These are phyloP conservation scores for Schwanniomyces pseudopolymorphus DNA, from an alignment of 805 yeast species.

Conservation along the genomic window DNA sequence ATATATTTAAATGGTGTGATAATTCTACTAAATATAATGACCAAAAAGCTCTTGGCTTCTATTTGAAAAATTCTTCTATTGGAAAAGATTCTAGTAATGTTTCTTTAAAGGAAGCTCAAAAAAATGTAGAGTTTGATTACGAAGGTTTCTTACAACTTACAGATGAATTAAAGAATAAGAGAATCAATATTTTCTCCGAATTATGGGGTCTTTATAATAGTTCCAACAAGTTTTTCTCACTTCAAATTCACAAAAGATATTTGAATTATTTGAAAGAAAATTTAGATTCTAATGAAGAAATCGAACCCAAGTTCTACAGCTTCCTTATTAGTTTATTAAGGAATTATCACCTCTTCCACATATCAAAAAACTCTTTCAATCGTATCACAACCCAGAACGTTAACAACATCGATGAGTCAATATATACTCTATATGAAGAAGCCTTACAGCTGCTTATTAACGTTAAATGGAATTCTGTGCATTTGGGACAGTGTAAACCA, in stretches of 20 bases:
- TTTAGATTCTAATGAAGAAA: constrained; percentile 11
- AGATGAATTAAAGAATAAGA: constrained; percentile 20
- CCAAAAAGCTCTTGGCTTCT: constrained; percentile 25
- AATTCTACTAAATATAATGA: constrained; percentile 29
- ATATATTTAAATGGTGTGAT: constrained; percentile 38
- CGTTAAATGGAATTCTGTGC: constrained; percentile 24
- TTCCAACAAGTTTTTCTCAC: constrained; percentile 22
- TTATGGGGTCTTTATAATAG: constrained; percentile 36
- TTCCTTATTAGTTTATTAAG: constrained; percentile 16
- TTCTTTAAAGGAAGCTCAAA: constrained; percentile 26
- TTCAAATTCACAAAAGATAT: constrained; percentile 22
- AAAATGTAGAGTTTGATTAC: constrained; percentile 37
- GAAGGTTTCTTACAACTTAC: constrained; percentile 32
- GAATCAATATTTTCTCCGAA: constrained; percentile 26
- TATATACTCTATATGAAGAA: constrained; percentile 14
- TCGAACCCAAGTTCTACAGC: constrained; percentile 20
- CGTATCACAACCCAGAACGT: constrained; percentile 4
- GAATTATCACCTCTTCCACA: constrained; percentile 11
- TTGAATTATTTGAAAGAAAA: constrained; percentile 23
- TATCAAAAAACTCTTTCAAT: constrained; percentile 16
- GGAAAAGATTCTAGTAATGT: not conserved
- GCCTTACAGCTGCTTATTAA: constrained; percentile 27
- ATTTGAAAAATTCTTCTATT: constrained; percentile 17
- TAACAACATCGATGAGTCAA: constrained; percentile 11
- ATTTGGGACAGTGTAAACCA: constrained; percentile 27